phyloP scores from a whole-genome alignment of 2,329 filamentous ascomycete species.

The Stachybotrys chlorohalonatus region DNA sequence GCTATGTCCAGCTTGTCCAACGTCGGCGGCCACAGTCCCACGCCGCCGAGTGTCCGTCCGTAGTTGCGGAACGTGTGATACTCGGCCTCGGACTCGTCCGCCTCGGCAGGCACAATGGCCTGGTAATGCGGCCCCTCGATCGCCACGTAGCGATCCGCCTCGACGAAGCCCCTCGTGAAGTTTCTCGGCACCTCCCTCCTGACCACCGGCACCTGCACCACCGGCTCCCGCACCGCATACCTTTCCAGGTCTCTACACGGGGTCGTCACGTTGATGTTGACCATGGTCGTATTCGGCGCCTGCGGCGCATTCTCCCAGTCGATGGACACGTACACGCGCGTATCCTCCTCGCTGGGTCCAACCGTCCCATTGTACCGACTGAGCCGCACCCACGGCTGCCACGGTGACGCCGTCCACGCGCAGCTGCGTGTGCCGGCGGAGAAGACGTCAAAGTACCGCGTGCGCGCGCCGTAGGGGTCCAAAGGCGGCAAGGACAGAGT shows the following conservation, averaged over 20 bases:
- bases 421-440: conserved; percentile 20
- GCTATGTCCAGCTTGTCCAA: conserved; percentile 38
- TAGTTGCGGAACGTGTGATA: conserved; percentile 46
- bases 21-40: conserved; percentile 45
- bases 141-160: conserved; percentile 48
- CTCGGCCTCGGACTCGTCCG: conserved; percentile 20
- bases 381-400: conserved; percentile 23
- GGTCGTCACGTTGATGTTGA: conserved; percentile 44
- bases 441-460: conserved; percentile 26
- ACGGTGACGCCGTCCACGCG: conserved; percentile 16
- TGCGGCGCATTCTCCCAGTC: conserved; percentile 27
- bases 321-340: conserved; percentile 18
- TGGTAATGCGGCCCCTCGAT: conserved; percentile 47
- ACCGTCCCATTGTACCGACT: conserved; percentile 18
- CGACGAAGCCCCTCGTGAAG: conserved; percentile 52
- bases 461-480: conserved; percentile 19
- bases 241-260: conserved; percentile 31
- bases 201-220: conserved; percentile 46
- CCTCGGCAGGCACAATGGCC: conserved; percentile 20
- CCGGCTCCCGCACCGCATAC: conserved; percentile 29
- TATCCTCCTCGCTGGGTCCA: conserved; percentile 18
- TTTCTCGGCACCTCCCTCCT: conserved; percentile 35
- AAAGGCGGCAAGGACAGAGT: conserved; percentile 22
- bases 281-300: conserved; percentile 29
- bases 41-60: conserved; percentile 48